Conservation (phyloP, 768 basidiomycete species). For the Pleurotus platypus region DNA sequence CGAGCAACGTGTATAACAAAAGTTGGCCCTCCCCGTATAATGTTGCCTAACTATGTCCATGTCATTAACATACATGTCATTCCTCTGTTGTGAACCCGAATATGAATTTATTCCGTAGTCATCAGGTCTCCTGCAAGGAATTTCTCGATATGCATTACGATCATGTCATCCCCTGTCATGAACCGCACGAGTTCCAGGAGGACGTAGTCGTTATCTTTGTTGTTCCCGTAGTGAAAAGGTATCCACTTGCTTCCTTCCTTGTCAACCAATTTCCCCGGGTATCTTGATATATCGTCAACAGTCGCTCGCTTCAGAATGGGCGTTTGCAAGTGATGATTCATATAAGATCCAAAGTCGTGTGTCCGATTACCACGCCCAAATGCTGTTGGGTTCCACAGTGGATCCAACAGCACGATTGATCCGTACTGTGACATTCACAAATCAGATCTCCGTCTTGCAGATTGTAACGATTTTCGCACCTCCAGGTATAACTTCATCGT, state of each 20-base stretch:
- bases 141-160: not conserved
- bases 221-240: not conserved
- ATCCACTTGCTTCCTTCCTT: not conserved
- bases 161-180: not conserved
- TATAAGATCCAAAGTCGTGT: no score
- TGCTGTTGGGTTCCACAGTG: not conserved
- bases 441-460: no score
- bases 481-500: no score
- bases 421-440: not conserved
- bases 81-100: not conserved
- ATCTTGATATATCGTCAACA: no score
- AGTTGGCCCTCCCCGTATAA: not conserved
- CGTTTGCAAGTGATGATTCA: not conserved
- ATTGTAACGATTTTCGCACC: no score
- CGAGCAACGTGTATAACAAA: not conserved
- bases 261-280: not conserved
- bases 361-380: no score
- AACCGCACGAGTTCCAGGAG: not conserved
- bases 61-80: not conserved
- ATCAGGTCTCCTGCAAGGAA: not conserved
- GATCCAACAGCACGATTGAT: not conserved
- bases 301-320: not conserved
- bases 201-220: not conserved
- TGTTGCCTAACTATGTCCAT: not conserved
- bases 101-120: not conserved